Evolutionary conservation across 176 grass and related monocot genomes (phyloP), one percentile per base, ranked within the genome.

Genomic region (Zizania latifolia): DNA sequence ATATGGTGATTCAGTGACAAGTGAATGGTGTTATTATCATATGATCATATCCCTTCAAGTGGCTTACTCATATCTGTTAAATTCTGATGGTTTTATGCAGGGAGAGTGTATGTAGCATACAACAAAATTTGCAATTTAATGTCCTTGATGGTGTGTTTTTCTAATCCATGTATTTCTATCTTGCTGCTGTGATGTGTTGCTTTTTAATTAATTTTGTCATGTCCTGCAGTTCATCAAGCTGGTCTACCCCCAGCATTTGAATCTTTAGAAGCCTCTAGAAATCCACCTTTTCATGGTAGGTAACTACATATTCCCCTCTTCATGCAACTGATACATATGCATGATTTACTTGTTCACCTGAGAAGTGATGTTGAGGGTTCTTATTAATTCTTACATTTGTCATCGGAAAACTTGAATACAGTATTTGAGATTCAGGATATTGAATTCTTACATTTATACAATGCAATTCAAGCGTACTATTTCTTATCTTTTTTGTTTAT

Each of bases 1-100:
- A 92, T 97, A 92, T 97, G 93, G 93, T 97, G 85, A 71, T 85
- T 70, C 56, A 63, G 34, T 40, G 24, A 70, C 70, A 59, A 73
- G 63, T 68, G 35, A 24, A 35, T 83, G 41, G 27, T 79, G 22
- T 83, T 80, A 51, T 67, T 86, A 10, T 15, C 39, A 28, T 48
- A 48, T 19, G n/a, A n/a, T n/a, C n/a, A n/a, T 81, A 32, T 75
- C 50, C 44, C 38, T 82, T 89, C 8, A 76, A 76, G 57, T 6
- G 43, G 5, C 31, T 78, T 78, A 60, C 44, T 77, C 21, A 53
- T 69, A 13, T 60, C 33, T 57, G 41, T 78, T 90, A 50, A 65
- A 81, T 91, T 77, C 82, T 84, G 63, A 84, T 81, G 37, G 48
- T 22, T 77, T 78, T 84, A 40, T 77, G 72, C 80, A 97, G 90